A percentile compares a stretch with the other conserved stretches of the same genome.
These are phyloP conservation scores for Dioscorea alata DNA, from an alignment of 106 monocot species.

Conservation along the genomic window DNA sequence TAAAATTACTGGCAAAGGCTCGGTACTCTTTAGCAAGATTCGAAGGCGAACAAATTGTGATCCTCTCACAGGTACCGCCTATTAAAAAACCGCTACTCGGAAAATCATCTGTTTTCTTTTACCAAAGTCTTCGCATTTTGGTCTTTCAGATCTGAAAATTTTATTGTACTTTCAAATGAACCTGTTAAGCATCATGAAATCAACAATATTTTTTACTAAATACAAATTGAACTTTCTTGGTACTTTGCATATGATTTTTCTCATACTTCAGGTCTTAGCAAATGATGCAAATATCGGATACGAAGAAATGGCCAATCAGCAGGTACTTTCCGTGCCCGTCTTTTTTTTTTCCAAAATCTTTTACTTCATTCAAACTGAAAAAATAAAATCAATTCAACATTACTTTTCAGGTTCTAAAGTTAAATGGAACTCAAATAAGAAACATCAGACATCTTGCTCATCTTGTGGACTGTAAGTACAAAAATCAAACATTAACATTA, in stretches of 20 bases:
- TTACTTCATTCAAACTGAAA: not conserved
- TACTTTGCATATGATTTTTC: not conserved
- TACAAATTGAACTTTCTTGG: too few species aligned
- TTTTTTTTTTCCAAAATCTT: not conserved
- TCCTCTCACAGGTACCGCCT: slow-evolving; percentile 97
- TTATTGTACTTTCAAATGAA: too few species aligned
- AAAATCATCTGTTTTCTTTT: not conserved
- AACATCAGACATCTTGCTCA: slow-evolving; percentile 92
- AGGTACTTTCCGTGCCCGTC: slow-evolving; percentile 55
- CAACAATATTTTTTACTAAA: too few species aligned
- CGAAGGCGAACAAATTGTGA: slow-evolving; percentile 81
- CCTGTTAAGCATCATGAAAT: too few species aligned
- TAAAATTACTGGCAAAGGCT: slow-evolving; percentile 88
- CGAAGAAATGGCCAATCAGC: slow-evolving; percentile 89
- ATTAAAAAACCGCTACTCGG: too few species aligned
- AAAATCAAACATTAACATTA: not conserved
- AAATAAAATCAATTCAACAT: not conserved
- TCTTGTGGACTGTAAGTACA: slow-evolving; percentile 78
- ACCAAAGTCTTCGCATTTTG: not conserved
- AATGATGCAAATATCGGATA: slow-evolving; percentile 96
- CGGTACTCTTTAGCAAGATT: slow-evolving; percentile 91
- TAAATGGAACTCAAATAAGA: slow-evolving; percentile 69
- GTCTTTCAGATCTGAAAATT: too few species aligned
- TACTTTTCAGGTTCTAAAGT: slow-evolving; percentile 58
- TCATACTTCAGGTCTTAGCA: slow-evolving; percentile 58